Evolutionary conservation across 1,284 basidiomycete species (phyloP).

Genomic region (Boletus subluridellus): DNA sequence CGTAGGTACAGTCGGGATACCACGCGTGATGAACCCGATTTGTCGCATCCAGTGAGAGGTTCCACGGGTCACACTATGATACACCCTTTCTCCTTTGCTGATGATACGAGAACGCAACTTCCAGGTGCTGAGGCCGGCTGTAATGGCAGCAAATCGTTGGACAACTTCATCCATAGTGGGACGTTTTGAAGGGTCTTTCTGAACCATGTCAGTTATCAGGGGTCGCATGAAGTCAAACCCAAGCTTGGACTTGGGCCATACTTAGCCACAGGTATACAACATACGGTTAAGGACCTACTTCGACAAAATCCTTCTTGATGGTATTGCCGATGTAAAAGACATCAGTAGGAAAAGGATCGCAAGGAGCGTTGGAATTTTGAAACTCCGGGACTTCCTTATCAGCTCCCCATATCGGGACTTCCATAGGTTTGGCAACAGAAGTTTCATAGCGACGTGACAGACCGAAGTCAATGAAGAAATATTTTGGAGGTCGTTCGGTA

Average conservation of each 20-base stretch:
- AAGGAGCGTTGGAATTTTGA: constrained; percentile 11
- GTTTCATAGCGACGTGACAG: not conserved
- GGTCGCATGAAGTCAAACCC: constrained; percentile 19
- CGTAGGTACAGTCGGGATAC: constrained; percentile 16
- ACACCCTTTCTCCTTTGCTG: constrained; percentile 1
- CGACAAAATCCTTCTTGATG: constrained; percentile 13
- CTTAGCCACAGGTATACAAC: not conserved
- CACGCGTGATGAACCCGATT: constrained; percentile 2
- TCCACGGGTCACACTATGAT: not conserved
- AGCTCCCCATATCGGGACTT: constrained; percentile 8
- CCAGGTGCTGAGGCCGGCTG: constrained; percentile 1
- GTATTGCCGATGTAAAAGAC: constrained; percentile 26
- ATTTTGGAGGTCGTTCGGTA: constrained; percentile 19
- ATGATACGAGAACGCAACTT: constrained; percentile 22
- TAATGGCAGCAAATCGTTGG: constrained; percentile 3
- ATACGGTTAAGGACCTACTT: constrained; percentile 16
- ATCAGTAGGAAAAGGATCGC: constrained; percentile 11
- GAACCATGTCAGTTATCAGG: constrained; percentile 19
- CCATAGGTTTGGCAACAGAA: not conserved
- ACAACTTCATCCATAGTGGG: constrained; percentile 22
- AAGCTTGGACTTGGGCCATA: not conserved
- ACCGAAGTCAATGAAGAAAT: not conserved
- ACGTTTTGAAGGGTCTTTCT: constrained; percentile 19
- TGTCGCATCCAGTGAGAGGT: constrained; percentile 19
- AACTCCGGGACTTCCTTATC: constrained; percentile 12